These are phyloP conservation scores for Aspergillus pseudotamarii DNA, from an alignment of 2,329 filamentous ascomycete genomes.

Conservation along the genomic window DNA sequence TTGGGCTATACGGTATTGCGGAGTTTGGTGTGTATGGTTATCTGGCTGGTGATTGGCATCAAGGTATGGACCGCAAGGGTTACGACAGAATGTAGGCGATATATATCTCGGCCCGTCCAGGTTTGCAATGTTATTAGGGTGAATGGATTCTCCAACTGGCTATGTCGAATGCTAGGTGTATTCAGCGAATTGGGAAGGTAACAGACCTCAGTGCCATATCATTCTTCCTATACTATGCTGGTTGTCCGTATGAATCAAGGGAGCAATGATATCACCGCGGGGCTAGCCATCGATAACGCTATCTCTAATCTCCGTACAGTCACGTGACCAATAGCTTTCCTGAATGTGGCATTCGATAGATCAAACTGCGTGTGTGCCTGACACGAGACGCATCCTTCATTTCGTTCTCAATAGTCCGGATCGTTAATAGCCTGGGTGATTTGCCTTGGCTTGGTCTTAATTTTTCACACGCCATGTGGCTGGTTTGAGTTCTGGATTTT, in stretches of 20 bases:
- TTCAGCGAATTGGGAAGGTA: background rate
- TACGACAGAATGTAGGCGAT: background rate
- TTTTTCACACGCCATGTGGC: background rate
- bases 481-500: background rate
- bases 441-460: background rate
- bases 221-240: too few species aligned
- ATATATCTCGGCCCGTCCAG: background rate
- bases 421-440: background rate
- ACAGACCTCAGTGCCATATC: too few species aligned
- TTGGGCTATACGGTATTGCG: too few species aligned
- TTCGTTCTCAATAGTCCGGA: background rate
- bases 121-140: too few species aligned
- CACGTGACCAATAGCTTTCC: background rate
- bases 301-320: background rate
- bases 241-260: background rate
- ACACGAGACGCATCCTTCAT: background rate
- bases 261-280: background rate
- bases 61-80: too few species aligned
- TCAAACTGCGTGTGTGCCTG: background rate
- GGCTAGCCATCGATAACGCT: background rate
- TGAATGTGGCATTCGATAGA: background rate
- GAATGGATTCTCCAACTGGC: too few species aligned
- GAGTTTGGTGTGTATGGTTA: too few species aligned
- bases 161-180: accelerated
- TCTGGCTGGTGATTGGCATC: too few species aligned